Evolutionary conservation across 371 early-diverging fungal genomes (phyloP).

Genomic region (Umbelopsis sp.): DNA sequence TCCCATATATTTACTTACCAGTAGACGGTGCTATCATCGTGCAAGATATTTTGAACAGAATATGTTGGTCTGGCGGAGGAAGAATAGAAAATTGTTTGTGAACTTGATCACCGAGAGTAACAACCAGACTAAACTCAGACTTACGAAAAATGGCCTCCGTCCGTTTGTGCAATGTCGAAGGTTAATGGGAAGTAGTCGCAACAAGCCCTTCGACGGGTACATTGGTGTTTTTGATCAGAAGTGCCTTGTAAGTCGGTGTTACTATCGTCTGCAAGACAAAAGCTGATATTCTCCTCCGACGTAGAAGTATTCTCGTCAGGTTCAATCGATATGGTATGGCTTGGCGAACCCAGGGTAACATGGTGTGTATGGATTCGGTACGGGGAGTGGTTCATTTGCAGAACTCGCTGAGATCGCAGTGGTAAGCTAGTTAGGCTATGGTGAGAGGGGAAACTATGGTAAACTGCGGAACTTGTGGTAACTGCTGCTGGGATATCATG

Average conservation of each 20-base stretch:
- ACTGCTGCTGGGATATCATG: background rate
- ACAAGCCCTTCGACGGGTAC: background rate
- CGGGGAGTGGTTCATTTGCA: background rate
- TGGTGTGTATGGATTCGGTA: conserved; percentile 13
- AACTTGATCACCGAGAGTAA: background rate
- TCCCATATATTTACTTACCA: conserved; percentile 24
- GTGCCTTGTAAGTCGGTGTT: background rate
- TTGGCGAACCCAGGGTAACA: background rate
- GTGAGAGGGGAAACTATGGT: background rate
- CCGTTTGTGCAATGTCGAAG: conserved; percentile 6
- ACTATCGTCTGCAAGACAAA: background rate
- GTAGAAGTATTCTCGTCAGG: background rate
- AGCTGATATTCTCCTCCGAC: background rate
- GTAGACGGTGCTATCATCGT: conserved; percentile 32
- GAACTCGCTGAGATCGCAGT: background rate
- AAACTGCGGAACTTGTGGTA: background rate
- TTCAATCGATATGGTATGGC: background rate
- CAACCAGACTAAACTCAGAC: background rate
- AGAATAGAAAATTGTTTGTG: conserved; percentile 3
- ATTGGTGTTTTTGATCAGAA: background rate
- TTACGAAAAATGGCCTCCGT: conserved; percentile 15
- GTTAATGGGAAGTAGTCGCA: conserved; percentile 9
- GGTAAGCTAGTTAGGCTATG: background rate
- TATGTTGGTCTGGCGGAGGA: conserved; percentile 24
- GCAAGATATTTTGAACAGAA: conserved; percentile 36